A percentile compares a stretch with the other conserved stretches of the same genome.
These are phyloP conservation scores for Hansenula sp. DNA, from an alignment of 1,139 yeast species.

Conservation along the genomic window DNA sequence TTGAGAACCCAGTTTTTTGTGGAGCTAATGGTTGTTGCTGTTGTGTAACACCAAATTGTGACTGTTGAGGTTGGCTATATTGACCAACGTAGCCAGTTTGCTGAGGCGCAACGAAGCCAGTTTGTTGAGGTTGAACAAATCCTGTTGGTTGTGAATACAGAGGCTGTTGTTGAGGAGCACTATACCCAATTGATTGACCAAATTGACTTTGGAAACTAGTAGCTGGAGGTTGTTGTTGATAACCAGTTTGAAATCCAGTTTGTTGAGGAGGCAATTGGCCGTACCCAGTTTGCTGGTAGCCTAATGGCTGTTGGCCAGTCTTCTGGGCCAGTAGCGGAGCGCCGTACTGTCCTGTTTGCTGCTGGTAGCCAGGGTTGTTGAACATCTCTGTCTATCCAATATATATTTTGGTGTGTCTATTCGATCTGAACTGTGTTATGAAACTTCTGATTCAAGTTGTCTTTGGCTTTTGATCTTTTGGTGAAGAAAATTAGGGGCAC, in stretches of 20 bases:
- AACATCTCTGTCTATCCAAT: slow-evolving; percentile 5
- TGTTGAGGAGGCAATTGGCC: slow-evolving; percentile 13
- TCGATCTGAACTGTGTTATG: neutral
- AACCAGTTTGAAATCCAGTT: slow-evolving; percentile 11
- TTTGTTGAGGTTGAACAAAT: slow-evolving; percentile 8
- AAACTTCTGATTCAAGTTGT: no score
- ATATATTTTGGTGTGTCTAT: neutral
- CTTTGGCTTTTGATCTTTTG: no score
- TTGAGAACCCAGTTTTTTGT: slow-evolving; percentile 20
- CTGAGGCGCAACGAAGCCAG: slow-evolving; percentile 8
- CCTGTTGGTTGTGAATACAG: slow-evolving; percentile 16
- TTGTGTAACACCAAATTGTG: slow-evolving; percentile 7
- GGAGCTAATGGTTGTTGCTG: slow-evolving; percentile 17
- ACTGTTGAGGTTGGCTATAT: slow-evolving; percentile 1
- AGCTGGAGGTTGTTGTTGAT: slow-evolving; percentile 4
- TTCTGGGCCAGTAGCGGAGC: no score
- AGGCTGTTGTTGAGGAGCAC: slow-evolving; percentile 13
- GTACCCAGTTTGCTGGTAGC: slow-evolving; percentile 10
- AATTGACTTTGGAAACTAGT: slow-evolving; percentile 2
- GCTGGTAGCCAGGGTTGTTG: slow-evolving; percentile 12
- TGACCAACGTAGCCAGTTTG: slow-evolving; percentile 9
- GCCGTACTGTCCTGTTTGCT: slow-evolving; percentile 5
- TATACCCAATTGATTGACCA: slow-evolving; percentile 2
- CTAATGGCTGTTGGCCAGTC: slow-evolving; percentile 10
- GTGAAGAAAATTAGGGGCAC: neutral